Percentiles rank a stretch among this genome's conserved stretches.
Evolutionary conservation across 1,139 yeast genomes (phyloP).

Genomic region (Magnusiomyces tetraspermus): DNA sequence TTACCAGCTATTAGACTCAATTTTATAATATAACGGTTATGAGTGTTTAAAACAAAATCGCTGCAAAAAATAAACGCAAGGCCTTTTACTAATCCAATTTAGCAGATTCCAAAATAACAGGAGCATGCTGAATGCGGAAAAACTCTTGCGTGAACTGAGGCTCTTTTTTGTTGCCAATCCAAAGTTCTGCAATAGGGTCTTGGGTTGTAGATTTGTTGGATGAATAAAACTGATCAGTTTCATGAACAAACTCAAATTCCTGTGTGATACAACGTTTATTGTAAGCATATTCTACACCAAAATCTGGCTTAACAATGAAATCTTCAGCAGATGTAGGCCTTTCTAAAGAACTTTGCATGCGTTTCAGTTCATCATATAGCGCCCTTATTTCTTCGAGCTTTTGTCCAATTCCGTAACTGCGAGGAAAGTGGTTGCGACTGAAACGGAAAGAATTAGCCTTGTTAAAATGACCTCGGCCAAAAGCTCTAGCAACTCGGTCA

Average conservation of each 20-base stretch:
- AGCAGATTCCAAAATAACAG: background rate
- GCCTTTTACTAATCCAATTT: background rate
- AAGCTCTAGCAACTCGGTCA: background rate
- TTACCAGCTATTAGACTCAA: too few species aligned
- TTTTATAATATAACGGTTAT: too few species aligned
- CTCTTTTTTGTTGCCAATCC: background rate
- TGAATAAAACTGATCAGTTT: background rate
- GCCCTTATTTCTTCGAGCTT: background rate
- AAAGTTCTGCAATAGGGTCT: background rate
- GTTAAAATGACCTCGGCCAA: conserved; percentile 4
- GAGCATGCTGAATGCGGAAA: background rate
- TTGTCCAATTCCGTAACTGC: conserved; percentile 1
- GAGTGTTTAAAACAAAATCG: background rate
- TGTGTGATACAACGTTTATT: background rate
- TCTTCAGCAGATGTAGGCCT: background rate
- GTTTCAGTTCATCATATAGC: background rate
- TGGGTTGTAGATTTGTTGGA: background rate
- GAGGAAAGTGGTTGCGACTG: background rate
- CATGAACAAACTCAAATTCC: conserved; percentile 3
- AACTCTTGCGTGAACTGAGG: conserved; percentile 1
- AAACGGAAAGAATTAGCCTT: background rate
- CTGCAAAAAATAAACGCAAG: background rate
- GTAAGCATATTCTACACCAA: background rate
- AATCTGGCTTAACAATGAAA: conserved; percentile 3
- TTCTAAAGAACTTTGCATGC: background rate